Conservation (phyloP, 2,329 filamentous ascomycete genomes). For the Trichophyton simii region DNA sequence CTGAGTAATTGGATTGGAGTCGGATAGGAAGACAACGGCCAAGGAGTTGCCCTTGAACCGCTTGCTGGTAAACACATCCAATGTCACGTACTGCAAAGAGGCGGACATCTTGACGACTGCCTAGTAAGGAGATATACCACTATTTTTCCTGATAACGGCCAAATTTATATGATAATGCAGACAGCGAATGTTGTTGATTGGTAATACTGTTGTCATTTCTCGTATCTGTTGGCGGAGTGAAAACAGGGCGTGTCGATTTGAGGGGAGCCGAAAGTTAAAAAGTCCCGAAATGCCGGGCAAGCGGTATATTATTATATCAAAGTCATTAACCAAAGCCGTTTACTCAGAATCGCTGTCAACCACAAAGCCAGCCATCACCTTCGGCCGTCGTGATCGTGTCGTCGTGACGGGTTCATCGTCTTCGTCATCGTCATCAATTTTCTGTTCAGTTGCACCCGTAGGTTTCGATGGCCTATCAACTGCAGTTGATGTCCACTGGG, state of each 20-base stretch:
- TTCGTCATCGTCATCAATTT: conserved; percentile 12
- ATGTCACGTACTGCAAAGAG: conserved; percentile 23
- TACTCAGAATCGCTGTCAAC: conserved; percentile 34
- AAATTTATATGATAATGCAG: neutral
- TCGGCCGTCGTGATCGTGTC: conserved; percentile 22
- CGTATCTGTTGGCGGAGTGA: neutral
- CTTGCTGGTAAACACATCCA: conserved; percentile 34
- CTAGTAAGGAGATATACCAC: too few relatives aligned
- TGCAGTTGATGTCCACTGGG: conserved; percentile 1
- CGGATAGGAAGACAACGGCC: conserved; percentile 44
- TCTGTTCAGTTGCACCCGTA: neutral
- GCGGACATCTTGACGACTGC: conserved; percentile 16
- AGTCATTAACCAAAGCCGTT: conserved; percentile 2
- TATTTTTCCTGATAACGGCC: too few relatives aligned
- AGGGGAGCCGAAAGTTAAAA: neutral
- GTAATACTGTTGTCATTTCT: neutral
- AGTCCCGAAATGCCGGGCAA: neutral
- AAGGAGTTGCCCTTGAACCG: conserved; percentile 46
- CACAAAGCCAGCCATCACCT: conserved; percentile 28
- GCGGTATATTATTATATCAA: neutral
- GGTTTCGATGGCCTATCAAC: neutral
- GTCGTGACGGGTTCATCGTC: conserved; percentile 24
- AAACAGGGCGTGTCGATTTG: neutral
- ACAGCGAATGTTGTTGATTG: neutral
- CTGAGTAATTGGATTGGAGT: conserved; percentile 33